A percentile compares a stretch with the other conserved stretches of the same genome.
Conservation (phyloP, 495 filamentous ascomycete species). For the Penicillium paxilli region DNA sequence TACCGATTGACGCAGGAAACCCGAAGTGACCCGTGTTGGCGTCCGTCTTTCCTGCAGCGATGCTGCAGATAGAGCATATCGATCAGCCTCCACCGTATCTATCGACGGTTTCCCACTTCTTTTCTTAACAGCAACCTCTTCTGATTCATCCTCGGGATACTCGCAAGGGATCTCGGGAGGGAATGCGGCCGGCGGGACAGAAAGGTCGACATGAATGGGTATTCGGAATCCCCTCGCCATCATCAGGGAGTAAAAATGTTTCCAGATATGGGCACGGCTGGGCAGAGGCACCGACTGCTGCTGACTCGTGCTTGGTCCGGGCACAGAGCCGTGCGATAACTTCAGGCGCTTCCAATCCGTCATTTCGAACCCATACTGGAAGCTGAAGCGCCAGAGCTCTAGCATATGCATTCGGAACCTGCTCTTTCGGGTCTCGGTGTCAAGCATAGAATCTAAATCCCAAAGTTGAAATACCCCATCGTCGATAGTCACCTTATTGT, state of each 20-base stretch:
- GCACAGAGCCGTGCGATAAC: background rate
- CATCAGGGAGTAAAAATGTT: background rate
- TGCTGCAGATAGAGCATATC: background rate
- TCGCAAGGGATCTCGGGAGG: background rate
- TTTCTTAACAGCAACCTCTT: background rate
- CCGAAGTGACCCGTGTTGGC: background rate
- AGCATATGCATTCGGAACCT: background rate
- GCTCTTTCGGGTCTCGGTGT: background rate
- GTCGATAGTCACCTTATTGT: background rate
- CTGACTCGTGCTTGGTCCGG: background rate
- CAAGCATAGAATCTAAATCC: background rate
- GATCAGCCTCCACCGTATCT: background rate
- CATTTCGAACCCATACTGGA: conserved; percentile 10
- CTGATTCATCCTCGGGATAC: background rate
- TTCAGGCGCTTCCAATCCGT: background rate
- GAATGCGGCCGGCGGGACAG: background rate
- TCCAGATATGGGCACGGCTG: background rate
- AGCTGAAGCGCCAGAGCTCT: conserved; percentile 12
- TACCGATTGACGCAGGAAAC: background rate
- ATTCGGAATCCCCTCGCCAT: background rate
- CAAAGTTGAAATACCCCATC: background rate
- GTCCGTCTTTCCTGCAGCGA: background rate
- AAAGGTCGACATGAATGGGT: background rate
- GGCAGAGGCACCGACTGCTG: background rate
- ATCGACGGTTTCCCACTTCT: background rate